Base-by-base conservation (phyloP, 2,329 filamentous ascomycete species). In the Xylaria sp. region DNA sequence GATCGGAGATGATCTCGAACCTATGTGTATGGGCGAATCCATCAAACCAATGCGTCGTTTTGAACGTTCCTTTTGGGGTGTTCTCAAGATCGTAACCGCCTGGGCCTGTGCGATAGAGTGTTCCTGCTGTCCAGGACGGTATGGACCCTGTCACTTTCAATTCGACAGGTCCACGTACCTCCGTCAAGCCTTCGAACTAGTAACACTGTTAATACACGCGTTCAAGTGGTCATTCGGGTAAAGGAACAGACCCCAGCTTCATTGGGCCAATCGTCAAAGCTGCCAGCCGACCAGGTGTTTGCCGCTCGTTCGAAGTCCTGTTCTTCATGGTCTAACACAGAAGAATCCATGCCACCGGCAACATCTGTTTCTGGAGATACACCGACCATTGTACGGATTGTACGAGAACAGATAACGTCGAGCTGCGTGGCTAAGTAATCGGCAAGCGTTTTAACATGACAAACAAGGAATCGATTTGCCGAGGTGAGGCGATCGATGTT, bases 1-100 rank as follows among this genome's bases (percentile, higher is more conserved):
- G 62, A 18, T 75, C 76, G 20, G 85, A 77, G 2, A 88, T 75
- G 39, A 95, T 91, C 66, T 93, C 86, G 77, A 95, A 95, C 33
- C 88, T 89, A 80, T 95, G 92, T 0, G 89, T 84, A 64, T 92
- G 88, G 2, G 89, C 86, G 67, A 94, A 89, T 6, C 91, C 91
- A 77, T 96, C 93, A 73, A 96, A 96, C 93, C 93, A 96, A 78
- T 96, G 92, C 0, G 85, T 87, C 13, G 90, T 83, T 39, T 84
- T 82, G 75, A 90, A 90, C 0, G 84, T 87, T n/a, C 89, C 88
- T 3, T 84, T 83, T 2, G 86, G 80, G 0, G 88, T 89, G 52
- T 81, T 78, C n/a, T 89, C 83, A 2, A 94, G 80, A 46, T 86
- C 86, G 77, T 86, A 88, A 33, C 87, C 85, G 0, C 92, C 91